Conservation (phyloP, 768 basidiomycete genomes). For the Tulasnella sp. region DNA sequence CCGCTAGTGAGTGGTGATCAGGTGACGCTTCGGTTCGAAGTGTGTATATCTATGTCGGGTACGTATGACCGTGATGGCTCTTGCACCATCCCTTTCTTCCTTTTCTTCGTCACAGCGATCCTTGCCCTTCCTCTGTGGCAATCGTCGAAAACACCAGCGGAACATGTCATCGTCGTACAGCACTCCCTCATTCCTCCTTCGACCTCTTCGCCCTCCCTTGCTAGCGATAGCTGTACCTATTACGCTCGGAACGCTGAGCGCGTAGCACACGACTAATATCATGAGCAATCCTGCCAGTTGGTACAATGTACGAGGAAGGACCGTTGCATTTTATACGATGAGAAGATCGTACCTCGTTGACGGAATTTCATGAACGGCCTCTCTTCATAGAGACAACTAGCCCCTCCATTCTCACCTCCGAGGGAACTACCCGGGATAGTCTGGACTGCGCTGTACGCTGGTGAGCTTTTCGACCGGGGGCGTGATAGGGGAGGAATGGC, state of each 20-base stretch:
- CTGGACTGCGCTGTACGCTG: conserved; percentile 46
- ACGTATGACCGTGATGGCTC: too few species aligned
- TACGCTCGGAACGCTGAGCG: conserved; percentile 46
- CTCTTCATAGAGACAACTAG: conserved; percentile 43
- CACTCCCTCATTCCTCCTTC: conserved; percentile 45
- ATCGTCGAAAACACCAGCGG: too few species aligned
- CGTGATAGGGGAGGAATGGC: too few species aligned
- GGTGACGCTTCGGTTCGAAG: too few species aligned
- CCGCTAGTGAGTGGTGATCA: too few species aligned
- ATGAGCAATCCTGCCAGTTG: conserved; percentile 40
- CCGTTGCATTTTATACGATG: too few species aligned
- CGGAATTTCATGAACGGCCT: too few species aligned
- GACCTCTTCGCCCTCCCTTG: conserved; percentile 49
- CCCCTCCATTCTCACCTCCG: conserved; percentile 48
- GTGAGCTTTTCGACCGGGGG: conserved; percentile 22
- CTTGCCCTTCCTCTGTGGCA: too few species aligned
- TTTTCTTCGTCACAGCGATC: too few species aligned
- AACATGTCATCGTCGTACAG: too few species aligned
- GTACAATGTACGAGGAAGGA: conserved; percentile 52
- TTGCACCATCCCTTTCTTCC: too few species aligned
- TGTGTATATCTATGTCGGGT: too few species aligned
- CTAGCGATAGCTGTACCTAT: conserved; percentile 54
- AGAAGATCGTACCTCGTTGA: background rate
- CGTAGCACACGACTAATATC: conserved; percentile 41
- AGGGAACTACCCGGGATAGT: conserved; percentile 50